A percentile compares a stretch with the other conserved stretches of the same genome.
phyloP scores from a whole-genome alignment of 2,329 filamentous ascomycete genomes.

The Colletotrichum acutatum region DNA sequence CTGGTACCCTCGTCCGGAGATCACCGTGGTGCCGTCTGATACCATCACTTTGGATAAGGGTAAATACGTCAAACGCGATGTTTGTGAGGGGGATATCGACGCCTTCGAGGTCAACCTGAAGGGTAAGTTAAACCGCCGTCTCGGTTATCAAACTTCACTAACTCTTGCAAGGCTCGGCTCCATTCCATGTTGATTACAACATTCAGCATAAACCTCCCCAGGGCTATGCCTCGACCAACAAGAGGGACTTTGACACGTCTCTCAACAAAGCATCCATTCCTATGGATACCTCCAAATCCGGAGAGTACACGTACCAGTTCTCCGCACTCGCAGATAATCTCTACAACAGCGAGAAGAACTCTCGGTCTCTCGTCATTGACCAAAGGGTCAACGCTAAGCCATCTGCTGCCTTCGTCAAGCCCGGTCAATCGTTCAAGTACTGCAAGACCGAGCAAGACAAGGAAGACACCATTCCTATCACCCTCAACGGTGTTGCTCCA shows the following conservation, averaged over 20 bases:
- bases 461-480: constrained; percentile 89
- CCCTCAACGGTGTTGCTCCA: constrained; percentile 83
- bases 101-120: constrained; percentile 83
- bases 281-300: constrained; percentile 87
- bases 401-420: constrained; percentile 82
- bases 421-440: constrained; percentile 94
- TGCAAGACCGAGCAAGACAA: constrained; percentile 86
- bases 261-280: constrained; percentile 81
- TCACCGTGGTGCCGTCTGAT: constrained; percentile 74
- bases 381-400: constrained; percentile 89
- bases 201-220: constrained; percentile 45
- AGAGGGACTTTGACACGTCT: constrained; percentile 81
- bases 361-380: constrained; percentile 75
- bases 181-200: constrained; percentile 61
- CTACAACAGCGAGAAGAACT: constrained; percentile 80
- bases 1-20: constrained; percentile 85
- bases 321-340: constrained; percentile 84
- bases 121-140: constrained; percentile 61
- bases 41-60: constrained; percentile 64
- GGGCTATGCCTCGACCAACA: constrained; percentile 38
- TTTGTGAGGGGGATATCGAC: constrained; percentile 96
- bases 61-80: constrained; percentile 77
- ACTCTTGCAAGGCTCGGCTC: constrained; percentile 71
- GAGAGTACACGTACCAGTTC: constrained; percentile 88
- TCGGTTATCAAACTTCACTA: constrained; percentile 40